These are phyloP conservation scores for Fragaria ananassa DNA, from an alignment of 306 rosid species.

Conservation along the genomic window DNA sequence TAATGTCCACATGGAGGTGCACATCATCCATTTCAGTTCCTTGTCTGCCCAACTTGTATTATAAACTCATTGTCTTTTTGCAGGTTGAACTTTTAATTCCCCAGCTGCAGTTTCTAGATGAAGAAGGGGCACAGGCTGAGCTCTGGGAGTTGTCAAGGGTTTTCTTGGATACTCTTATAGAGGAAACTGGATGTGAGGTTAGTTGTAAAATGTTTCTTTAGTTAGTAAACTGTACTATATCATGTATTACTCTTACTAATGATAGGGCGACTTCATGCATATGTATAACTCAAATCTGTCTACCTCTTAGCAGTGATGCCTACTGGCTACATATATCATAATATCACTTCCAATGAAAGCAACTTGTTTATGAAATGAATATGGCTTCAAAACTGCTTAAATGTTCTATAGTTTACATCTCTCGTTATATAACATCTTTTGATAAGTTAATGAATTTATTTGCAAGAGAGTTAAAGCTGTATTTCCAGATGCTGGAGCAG, in stretches of 20 bases:
- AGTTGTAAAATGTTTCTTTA: constrained; percentile 18
- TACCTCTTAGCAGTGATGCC: not conserved
- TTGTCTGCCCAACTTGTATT: constrained; percentile 2
- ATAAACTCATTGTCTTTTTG: constrained; percentile 5
- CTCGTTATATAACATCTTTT: constrained; percentile 5
- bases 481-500: constrained; percentile 98
- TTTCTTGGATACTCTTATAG: constrained; percentile 73
- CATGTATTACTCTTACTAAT: not conserved
- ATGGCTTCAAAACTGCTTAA: not conserved
- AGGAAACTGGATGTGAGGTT: constrained; percentile 67
- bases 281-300: not conserved
- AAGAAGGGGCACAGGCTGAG: constrained; percentile 95
- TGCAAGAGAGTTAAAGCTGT: constrained; percentile 82
- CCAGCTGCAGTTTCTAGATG: constrained; percentile 89
- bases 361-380: not conserved
- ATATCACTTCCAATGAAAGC: not conserved
- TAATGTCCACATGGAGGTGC: not conserved
- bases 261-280: not conserved
- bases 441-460: constrained; percentile 38
- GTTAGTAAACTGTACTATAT: not conserved
- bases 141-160: constrained; percentile 86
- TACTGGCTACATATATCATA: not conserved
- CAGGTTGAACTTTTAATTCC: constrained; percentile 98
- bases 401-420: not conserved
- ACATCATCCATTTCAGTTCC: constrained; percentile 13